These are phyloP conservation scores for Malassezia vespertilionis DNA, from an alignment of 1,284 basidiomycete species.

Conservation along the genomic window DNA sequence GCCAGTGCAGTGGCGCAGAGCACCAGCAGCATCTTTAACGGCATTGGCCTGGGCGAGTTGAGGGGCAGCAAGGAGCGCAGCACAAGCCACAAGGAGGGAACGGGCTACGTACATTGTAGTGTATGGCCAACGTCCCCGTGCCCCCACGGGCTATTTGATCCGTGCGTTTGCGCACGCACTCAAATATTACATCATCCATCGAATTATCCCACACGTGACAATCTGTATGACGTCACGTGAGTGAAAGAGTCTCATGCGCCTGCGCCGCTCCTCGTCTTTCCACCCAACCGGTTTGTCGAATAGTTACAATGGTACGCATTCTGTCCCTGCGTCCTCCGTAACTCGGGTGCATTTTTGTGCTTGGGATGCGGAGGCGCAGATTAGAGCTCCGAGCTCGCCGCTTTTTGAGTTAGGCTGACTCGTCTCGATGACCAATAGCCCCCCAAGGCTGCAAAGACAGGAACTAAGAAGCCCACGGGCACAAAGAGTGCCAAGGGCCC, in stretches of 20 bases:
- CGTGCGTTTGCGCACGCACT: conserved; percentile 3
- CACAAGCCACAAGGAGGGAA: neutral
- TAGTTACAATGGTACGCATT: conserved; percentile 16
- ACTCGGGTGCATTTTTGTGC: too few relatives aligned
- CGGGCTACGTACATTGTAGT: too few relatives aligned
- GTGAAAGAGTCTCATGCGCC: too few relatives aligned
- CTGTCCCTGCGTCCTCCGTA: conserved; percentile 7
- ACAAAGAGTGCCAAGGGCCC: conserved; percentile 52
- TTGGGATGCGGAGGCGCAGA: too few relatives aligned
- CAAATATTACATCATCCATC: neutral
- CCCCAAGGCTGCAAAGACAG: conserved; percentile 43
- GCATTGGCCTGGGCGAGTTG: conserved; percentile 29
- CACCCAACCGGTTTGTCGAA: neutral
- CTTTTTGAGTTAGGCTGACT: conserved; percentile 30
- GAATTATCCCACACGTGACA: conserved; percentile 1
- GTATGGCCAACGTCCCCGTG: neutral
- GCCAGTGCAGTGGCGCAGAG: conserved; percentile 32
- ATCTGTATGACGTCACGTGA: too few relatives aligned
- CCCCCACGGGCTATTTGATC: neutral
- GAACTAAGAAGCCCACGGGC: conserved; percentile 42
- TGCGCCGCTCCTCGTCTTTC: too few relatives aligned
- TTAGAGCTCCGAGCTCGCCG: conserved; percentile 41
- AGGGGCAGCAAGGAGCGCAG: conserved; percentile 24
- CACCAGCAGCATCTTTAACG: conserved; percentile 30
- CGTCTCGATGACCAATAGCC: conserved; percentile 45